phyloP scores from a whole-genome alignment of 139 green algal species.

The Bryopsis sp. region DNA sequence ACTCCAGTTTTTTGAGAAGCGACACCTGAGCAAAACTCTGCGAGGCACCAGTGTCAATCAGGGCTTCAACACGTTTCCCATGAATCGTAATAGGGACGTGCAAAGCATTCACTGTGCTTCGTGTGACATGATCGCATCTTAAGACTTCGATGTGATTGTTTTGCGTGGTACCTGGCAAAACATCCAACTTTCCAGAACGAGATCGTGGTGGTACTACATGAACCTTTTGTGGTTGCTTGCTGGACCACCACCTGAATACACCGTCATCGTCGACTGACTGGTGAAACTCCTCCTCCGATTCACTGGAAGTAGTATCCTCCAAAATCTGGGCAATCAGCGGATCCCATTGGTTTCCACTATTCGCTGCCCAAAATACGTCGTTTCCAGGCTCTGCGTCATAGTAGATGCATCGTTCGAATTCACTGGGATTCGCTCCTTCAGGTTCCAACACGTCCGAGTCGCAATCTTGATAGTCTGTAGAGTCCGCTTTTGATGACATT shows the following conservation, averaged over 20 bases:
- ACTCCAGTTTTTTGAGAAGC: not conserved
- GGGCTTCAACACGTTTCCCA: not conserved
- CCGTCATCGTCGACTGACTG: not conserved
- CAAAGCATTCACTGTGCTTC: not conserved
- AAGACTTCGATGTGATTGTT: not conserved
- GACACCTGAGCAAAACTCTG: not conserved
- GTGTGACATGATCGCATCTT: not conserved
- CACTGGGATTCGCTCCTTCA: no score
- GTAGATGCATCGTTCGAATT: no score
- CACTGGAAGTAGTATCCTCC: no score
- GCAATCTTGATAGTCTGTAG: no score
- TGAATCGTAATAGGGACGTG: not conserved
- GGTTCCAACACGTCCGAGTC: no score
- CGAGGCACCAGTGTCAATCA: not conserved
- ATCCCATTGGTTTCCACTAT: no score
- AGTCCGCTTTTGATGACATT: no score
- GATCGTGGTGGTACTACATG: not conserved
- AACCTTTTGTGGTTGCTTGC: not conserved
- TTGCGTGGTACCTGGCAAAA: no score
- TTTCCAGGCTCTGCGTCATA: no score
- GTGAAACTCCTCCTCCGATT: not conserved
- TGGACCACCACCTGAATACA: not conserved
- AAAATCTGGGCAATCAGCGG: no score
- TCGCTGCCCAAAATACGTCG: no score
- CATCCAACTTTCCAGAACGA: no score